These are phyloP conservation scores for Kwoniella shandongensis DNA, from an alignment of 768 basidiomycete genomes.

Conservation along the genomic window DNA sequence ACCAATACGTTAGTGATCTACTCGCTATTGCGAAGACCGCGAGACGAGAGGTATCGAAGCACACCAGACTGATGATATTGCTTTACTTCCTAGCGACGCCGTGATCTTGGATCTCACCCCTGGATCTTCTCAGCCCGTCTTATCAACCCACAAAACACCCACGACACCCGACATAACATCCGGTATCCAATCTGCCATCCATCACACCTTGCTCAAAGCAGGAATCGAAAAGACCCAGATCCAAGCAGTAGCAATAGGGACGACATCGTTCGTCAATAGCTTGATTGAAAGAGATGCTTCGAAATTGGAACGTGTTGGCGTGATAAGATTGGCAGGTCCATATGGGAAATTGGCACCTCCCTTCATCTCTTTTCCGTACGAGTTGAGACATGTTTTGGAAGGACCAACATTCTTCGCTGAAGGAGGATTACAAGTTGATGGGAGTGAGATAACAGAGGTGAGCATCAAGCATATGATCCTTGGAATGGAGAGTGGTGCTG, in stretches of 20 bases:
- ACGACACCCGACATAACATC: constrained; percentile 64
- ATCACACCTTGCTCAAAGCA: constrained; percentile 57
- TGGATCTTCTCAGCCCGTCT: constrained; percentile 38
- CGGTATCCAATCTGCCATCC: constrained; percentile 63
- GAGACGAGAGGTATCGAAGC: no score
- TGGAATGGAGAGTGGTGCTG: neutral
- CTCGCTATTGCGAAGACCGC: neutral
- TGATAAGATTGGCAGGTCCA: constrained; percentile 65
- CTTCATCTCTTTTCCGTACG: constrained; percentile 59
- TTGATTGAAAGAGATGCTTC: constrained; percentile 63
- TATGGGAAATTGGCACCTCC: constrained; percentile 62
- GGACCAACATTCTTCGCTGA: constrained; percentile 55
- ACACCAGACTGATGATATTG: no score
- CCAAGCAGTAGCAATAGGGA: constrained; percentile 63
- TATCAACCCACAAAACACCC: constrained; percentile 56
- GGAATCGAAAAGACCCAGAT: constrained; percentile 54
- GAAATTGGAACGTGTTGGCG: constrained; percentile 63
- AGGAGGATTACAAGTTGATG: constrained; percentile 56
- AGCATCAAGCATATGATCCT: neutral
- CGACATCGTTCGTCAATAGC: constrained; percentile 66
- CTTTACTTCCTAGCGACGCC: constrained; percentile 44
- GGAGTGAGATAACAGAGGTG: constrained; percentile 44
- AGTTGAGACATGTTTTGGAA: constrained; percentile 50
- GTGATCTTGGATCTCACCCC: constrained; percentile 54
- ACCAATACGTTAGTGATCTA: constrained; percentile 33